Evolutionary conservation across 1,284 basidiomycete species (phyloP).

Genomic region (Trichosporon ovoides): DNA sequence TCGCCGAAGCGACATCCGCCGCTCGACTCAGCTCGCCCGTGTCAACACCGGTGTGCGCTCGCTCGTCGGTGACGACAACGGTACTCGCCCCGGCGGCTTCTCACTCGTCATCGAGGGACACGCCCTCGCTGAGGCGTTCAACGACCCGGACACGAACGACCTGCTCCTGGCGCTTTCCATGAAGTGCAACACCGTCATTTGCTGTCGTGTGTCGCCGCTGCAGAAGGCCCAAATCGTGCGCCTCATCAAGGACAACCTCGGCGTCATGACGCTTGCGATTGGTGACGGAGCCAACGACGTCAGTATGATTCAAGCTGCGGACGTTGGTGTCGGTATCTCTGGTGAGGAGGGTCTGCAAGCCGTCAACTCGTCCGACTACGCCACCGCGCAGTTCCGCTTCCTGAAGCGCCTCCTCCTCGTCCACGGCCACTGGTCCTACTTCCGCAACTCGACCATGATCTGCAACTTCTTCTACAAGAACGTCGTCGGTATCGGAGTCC

Average conservation of each 20-base stretch:
- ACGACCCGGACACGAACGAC: slow-evolving; percentile 61
- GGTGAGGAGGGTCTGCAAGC: slow-evolving; percentile 96
- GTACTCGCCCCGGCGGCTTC: slow-evolving; percentile 81
- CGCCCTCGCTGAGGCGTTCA: slow-evolving; percentile 67
- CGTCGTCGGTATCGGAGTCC: slow-evolving; percentile 84
- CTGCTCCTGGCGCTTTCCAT: slow-evolving; percentile 80
- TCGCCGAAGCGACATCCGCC: slow-evolving; percentile 6
- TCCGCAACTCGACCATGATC: slow-evolving; percentile 83
- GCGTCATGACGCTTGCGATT: slow-evolving; percentile 87
- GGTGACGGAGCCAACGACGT: slow-evolving; percentile 84
- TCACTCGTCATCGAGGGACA: slow-evolving; percentile 91
- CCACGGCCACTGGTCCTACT: slow-evolving; percentile 97
- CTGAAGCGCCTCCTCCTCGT: slow-evolving; percentile 83
- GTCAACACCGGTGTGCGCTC: slow-evolving; percentile 67
- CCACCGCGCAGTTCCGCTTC: slow-evolving; percentile 93
- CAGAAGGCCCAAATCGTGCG: slow-evolving; percentile 92
- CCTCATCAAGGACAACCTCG: slow-evolving; percentile 85
- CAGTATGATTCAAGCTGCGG: slow-evolving; percentile 63
- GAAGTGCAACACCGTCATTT: slow-evolving; percentile 90
- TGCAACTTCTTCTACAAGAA: slow-evolving; percentile 99
- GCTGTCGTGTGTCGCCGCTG: slow-evolving; percentile 92
- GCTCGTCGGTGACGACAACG: slow-evolving; percentile 82
- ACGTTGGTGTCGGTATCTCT: slow-evolving; percentile 91
- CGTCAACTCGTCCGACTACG: slow-evolving; percentile 94
- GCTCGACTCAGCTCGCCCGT: slow-evolving; percentile 52